phyloP scores from a whole-genome alignment of 257 asterid genomes.

The Plantago major region DNA sequence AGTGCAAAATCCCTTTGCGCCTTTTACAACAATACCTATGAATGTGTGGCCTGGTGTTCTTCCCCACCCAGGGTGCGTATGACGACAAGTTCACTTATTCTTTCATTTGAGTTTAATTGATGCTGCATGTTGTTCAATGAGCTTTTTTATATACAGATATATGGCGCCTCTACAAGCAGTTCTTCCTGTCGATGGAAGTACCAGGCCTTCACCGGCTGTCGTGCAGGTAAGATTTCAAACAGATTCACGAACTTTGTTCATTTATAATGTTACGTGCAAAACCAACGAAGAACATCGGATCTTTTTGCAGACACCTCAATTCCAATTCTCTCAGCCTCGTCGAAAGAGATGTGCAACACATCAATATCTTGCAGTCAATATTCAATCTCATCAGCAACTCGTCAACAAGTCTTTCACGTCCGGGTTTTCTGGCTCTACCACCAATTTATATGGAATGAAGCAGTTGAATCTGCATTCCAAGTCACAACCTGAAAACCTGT shows the following conservation, averaged over 20 bases:
- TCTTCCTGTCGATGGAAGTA: constrained; percentile 31
- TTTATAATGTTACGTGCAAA: too few relatives aligned
- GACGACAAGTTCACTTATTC: constrained; percentile 3
- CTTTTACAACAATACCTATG: constrained; percentile 32
- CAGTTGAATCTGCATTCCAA: constrained; percentile 21
- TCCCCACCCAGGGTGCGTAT: constrained; percentile 45
- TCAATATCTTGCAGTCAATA: constrained; percentile 44
- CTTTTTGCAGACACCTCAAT: constrained; percentile 40
- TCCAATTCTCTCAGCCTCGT: constrained; percentile 35
- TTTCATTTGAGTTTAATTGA: constrained; percentile 1
- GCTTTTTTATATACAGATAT: constrained; percentile 30
- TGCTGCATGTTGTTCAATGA: constrained; percentile 16
- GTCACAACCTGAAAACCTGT: constrained; percentile 24
- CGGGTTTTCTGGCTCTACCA: constrained; percentile 27
- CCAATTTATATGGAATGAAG: constrained; percentile 24
- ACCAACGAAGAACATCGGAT: too few relatives aligned
- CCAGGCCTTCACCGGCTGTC: constrained; percentile 25
- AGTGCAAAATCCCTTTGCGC: constrained; percentile 33
- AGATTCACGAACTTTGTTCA: too few relatives aligned
- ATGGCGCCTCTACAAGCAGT: constrained; percentile 29
- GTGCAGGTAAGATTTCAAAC: too few relatives aligned
- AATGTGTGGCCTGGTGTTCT: constrained; percentile 40
- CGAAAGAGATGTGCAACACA: constrained; percentile 51
- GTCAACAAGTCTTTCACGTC: constrained; percentile 29
- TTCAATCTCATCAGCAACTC: constrained; percentile 40